Base-by-base conservation (phyloP, 1,284 basidiomycete genomes). In the Uromyces viciae-fabae region DNA sequence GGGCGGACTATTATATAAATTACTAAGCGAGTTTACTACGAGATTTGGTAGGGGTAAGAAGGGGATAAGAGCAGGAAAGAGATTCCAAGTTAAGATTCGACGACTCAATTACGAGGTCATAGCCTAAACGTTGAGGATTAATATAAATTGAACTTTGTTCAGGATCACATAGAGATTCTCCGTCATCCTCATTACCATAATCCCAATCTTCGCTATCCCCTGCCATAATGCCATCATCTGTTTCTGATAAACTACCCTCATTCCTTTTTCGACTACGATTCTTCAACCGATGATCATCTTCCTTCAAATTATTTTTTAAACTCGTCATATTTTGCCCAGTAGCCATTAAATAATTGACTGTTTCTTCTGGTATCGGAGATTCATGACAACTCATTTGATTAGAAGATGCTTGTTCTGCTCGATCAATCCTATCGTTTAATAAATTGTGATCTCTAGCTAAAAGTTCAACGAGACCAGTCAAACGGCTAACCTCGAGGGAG, bases 391-490 rank as follows among this genome's bases (percentile, higher is more conserved):
- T 40, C 33, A 40, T 11, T 49, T 11, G 46, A 11, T 49, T 49
- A 49, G 46, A 40, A 31, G 36, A 71, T 5, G 68, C 68, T 42
- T 52, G 3, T 40, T 74, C 72, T 0, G 72, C 56, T 52, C 58
- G 36, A 25, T 74, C 72, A 42, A 74, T 56, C 72, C 72, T 31
- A 19, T 60, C 52, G 40, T 60, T 74, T 19, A 74, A n/a, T 2
- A 60, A 36, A 28, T 74, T 74, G 43, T 74, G 72, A 38, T 74
- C 72, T 15, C 72, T 28, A 19, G 72, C 54, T 17, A 74, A 42
- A 5, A 74, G 49, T 33, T 74, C 68, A n/a, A 71, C 75, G 9
- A 76, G 25, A 3, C 75, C 75, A 8, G 75, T 76, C 58, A 76
- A 43, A 11, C 75, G 58, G 3, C 58, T 43, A 22, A 76, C 75